A percentile compares a stretch with the other conserved stretches of the same genome.
Evolutionary conservation across 2,329 filamentous ascomycete species (phyloP).

Genomic region (Calonectria crousiana): DNA sequence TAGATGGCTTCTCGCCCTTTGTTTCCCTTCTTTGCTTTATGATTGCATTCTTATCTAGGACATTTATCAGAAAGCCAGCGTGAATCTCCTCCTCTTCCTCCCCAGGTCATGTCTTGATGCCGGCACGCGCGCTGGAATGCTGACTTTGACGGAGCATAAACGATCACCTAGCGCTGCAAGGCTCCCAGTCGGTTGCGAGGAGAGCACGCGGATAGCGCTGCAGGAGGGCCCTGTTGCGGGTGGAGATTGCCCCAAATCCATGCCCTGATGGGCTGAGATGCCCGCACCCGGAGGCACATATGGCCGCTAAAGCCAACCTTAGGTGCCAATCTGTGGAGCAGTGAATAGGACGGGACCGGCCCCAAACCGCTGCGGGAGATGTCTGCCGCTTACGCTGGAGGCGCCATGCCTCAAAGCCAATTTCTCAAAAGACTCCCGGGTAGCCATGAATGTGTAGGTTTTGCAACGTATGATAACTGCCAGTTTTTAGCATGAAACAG

Average conservation of each 20-base stretch:
- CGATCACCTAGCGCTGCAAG: constrained; percentile 6
- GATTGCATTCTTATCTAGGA: background rate
- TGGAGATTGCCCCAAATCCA: constrained; percentile 4
- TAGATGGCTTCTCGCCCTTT: background rate
- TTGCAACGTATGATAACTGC: background rate
- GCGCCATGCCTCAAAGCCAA: background rate
- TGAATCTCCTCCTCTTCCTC: background rate
- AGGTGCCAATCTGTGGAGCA: background rate
- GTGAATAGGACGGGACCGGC: background rate
- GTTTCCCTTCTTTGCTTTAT: background rate
- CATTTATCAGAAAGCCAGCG: background rate
- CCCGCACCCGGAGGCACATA: background rate
- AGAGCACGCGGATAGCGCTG: constrained; percentile 4
- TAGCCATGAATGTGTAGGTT: constrained; percentile 4
- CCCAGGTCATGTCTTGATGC: background rate
- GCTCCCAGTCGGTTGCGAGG: background rate
- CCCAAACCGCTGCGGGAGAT: constrained; percentile 4
- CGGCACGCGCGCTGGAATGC: background rate
- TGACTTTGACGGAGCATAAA: background rate
- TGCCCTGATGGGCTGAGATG: constrained; percentile 2
- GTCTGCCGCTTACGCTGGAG: constrained; percentile 1
- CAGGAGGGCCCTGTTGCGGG: background rate
- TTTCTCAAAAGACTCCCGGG: background rate
- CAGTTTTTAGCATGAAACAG: background rate
- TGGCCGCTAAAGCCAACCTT: background rate